These are phyloP conservation scores for Clitopilus hobsonii DNA, from an alignment of 768 basidiomycete species.

Conservation along the genomic window DNA sequence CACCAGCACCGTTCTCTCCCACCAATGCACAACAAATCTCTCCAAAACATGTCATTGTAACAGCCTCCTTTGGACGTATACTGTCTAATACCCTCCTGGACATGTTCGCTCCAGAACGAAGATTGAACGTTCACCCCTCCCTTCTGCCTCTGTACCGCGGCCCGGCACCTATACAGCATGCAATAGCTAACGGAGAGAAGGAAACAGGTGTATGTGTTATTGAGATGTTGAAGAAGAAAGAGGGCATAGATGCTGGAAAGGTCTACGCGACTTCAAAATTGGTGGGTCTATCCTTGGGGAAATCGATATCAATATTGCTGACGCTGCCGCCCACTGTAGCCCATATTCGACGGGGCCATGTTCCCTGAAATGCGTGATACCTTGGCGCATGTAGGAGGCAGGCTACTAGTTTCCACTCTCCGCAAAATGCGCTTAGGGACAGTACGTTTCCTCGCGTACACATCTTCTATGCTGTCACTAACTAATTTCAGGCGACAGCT, in stretches of 20 bases:
- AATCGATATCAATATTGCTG: background rate
- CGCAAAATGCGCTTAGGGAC: conserved; percentile 55
- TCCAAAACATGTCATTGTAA: conserved; percentile 60
- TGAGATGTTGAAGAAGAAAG: conserved; percentile 61
- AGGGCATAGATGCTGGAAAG: conserved; percentile 76
- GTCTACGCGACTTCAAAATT: conserved; percentile 53
- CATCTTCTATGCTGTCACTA: background rate
- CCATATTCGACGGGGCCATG: conserved; percentile 42
- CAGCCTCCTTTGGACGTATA: conserved; percentile 90
- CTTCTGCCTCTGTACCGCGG: conserved; percentile 85
- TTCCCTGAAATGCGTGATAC: conserved; percentile 53
- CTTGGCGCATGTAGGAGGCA: conserved; percentile 63
- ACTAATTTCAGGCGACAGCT: conserved; percentile 37
- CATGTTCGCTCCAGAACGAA: conserved; percentile 50
- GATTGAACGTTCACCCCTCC: conserved; percentile 89
- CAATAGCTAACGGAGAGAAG: conserved; percentile 60
- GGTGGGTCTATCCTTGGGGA: conserved; percentile 36
- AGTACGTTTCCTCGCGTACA: conserved; percentile 26
- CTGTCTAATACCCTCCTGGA: conserved; percentile 58
- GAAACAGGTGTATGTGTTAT: conserved; percentile 81
- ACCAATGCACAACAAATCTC: conserved; percentile 17
- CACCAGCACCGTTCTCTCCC: conserved; percentile 32
- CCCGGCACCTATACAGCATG: conserved; percentile 85
- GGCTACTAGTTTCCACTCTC: conserved; percentile 66
- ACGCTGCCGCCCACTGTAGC: conserved; percentile 28